Evolutionary conservation across 75 land plant genomes (phyloP), one percentile per base, ranked within the genome.

Genomic region (Sequoia sempervirens): DNA sequence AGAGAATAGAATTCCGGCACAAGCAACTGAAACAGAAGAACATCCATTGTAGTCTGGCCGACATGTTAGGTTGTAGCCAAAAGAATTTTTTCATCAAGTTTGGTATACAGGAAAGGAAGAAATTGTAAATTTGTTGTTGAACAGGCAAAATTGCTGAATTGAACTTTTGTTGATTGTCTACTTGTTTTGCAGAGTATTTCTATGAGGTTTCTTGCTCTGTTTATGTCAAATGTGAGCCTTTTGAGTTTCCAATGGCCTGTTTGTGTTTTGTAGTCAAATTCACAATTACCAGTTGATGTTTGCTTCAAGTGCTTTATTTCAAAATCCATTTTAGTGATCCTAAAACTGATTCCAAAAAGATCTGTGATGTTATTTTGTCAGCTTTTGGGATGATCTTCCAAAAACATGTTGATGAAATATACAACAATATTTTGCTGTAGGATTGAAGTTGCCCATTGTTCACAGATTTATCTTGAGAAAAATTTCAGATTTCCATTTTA

Each of bases 11-110:
- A 82, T 88, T 83, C 18, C 88, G 99, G 84, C 86, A 91, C 32
- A 92, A 83, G 84, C 61, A 90, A 50, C 86, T 97, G 81, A 85
- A 90, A 54, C 82, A 91, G 82, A 90, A 52, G 84, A 88, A 89
- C 36, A 41, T 87, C 8, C 70, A 81, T 40, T 91, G 92, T 82
- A 91, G 91, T 83, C 89, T 97, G 81, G 86, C 84, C 70, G 96
- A 90, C 47, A 93, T 97, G 94, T 82, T 97, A 53, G 85, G 85
- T 26, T 91, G 93, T 84, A 95, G 91, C 80, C 86, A 90, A 52
- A 88, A 90, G 84, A 95, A 93, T 84, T 97, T 97, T 80, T 61
- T 75, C 53, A 4, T 84, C 32, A 90, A 87, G 83, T 91, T 88
- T 84, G 91, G 93, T 18, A 68, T 93, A 68, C 82, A 43, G n/a